Base-by-base conservation (phyloP, 2,329 filamentous ascomycete genomes). In the Mariannaea elegans region DNA sequence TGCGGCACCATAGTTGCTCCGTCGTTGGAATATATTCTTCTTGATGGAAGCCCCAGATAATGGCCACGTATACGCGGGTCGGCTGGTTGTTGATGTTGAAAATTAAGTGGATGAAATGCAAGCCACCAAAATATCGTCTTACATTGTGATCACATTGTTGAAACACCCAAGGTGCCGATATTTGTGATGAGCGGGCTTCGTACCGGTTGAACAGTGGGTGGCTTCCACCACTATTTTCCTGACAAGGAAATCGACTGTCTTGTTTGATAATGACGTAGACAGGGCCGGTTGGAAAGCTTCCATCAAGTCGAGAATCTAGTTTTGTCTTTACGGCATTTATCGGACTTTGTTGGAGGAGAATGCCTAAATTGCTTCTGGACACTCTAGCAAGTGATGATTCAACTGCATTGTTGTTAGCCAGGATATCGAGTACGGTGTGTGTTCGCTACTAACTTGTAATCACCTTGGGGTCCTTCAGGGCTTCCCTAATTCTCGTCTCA, bases 31-130 rank as follows among this genome's bases (percentile, higher is more conserved):
- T 10, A 12, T 31, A 7, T 5, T 18, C 2, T 13, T 50, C 3
- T 10, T 56, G 52, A 10, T 70, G 64, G 14, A 65, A 52, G 4
- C 68, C 67, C 67, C 68, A 70, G 44, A 66, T 41, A 10, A 70
- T 59, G 14, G 45, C 65, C 2, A 61, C 49, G 6, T 57, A 24
- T 2, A 41, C 51, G 7, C 16, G 51, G 13, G 3, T 27, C 10
- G 9, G 10, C 19, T 8, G n/a, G 9, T 7, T 7, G 2, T 18
- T 9, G 4, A 3, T 3, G 6, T 53, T 9, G 1, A 66, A 48
- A 1, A 24, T 23, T 14, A 70, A 55, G 7, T 57, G 48, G 9
- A 66, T 13, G 41, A 66, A 67, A 18, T 70, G 68, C 3, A 69
- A 45, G 3, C 68, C 68, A 3, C 68, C 68, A 23, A 70, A 54